Base-by-base conservation (phyloP, 148 eudicot species). In the Hydrangea macrophylla region DNA sequence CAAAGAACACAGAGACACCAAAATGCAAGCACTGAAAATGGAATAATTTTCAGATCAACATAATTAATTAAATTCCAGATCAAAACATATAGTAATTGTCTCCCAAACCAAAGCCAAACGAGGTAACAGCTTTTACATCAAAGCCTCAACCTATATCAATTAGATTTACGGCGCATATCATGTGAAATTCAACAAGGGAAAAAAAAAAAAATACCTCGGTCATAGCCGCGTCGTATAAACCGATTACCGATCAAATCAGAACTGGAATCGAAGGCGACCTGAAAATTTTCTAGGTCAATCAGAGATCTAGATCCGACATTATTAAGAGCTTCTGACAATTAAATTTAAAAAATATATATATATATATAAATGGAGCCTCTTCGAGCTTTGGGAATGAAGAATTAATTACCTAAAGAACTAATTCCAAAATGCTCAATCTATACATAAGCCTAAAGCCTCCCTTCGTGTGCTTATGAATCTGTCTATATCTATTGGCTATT, bases 271-370 rank as follows among this genome's bases (percentile, higher is more conserved):
- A 35, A 8, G 5, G 8, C 8, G 4, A 35, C 8, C 8, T 35
- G 39, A 35, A 35, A 8, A 35, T 35, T 35, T 35, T 3, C 22
- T 22, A 30, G 33, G 32, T 15, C 0, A 54, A 67, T 17, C 30
- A 17, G 18, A 55, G 26, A 37, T 54, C n/a, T 18, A 55, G 62
- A 68, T 68, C 62, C 26, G 56, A 56, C 53, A 2, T 17, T 62
- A 56, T 68, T 68, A 56, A 37, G 53, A 37, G 27, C 58, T 18
- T 68, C 37, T 1, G 44, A 6, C 8, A 35, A 54, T 24, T 23
- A 40, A 30, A 39, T 40, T 62, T 9, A n/a, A n/a, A n/a, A n/a
- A n/a, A n/a, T n/a, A n/a, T n/a, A n/a, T n/a, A n/a, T n/a, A n/a
- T n/a, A n/a, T n/a, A n/a, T n/a, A n/a, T n/a, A n/a, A n/a, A n/a